These are phyloP conservation scores for Lolium perenne DNA, from an alignment of 176 grass and related monocot species.

Conservation along the genomic window DNA sequence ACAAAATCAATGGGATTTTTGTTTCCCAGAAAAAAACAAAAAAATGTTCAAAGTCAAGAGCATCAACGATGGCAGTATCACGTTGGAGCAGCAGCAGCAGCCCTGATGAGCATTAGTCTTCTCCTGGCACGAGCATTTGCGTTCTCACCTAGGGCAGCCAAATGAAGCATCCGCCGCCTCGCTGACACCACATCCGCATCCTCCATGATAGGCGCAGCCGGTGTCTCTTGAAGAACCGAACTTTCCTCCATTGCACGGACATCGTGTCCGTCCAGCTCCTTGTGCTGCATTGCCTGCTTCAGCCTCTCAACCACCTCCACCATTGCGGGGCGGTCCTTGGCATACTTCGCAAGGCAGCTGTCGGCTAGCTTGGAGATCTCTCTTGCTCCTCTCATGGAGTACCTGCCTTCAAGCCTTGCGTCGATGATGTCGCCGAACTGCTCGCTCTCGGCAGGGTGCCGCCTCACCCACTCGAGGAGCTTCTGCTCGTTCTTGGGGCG, in stretches of 20 bases:
- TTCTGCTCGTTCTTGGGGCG: constrained; percentile 61
- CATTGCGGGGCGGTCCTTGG: constrained; percentile 61
- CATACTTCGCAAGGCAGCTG: constrained; percentile 62
- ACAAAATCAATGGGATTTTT: too few relatives aligned
- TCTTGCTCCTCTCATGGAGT: constrained; percentile 44
- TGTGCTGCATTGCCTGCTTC: constrained; percentile 49
- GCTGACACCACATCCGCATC: constrained; percentile 35
- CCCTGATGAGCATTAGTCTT: constrained; percentile 54
- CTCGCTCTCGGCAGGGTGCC: constrained; percentile 34
- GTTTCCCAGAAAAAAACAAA: background rate
- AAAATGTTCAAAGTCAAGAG: background rate
- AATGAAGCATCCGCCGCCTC: constrained; percentile 65
- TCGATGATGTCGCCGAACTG: constrained; percentile 61
- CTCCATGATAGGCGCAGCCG: background rate
- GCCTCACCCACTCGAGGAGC: constrained; percentile 73
- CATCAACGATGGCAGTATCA: constrained; percentile 33
- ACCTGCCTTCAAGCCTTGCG: constrained; percentile 61
- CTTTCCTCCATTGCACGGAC: background rate
- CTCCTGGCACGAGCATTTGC: constrained; percentile 45
- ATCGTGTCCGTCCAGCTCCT: constrained; percentile 54
- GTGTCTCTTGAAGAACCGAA: background rate
- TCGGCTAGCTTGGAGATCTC: constrained; percentile 59
- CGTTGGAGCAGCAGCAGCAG: constrained; percentile 31
- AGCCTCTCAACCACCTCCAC: constrained; percentile 55
- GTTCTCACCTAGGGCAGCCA: constrained; percentile 55